Evolutionary conservation across 2,329 filamentous ascomycete species (phyloP).

Genomic region (Calonectria fujianensis): DNA sequence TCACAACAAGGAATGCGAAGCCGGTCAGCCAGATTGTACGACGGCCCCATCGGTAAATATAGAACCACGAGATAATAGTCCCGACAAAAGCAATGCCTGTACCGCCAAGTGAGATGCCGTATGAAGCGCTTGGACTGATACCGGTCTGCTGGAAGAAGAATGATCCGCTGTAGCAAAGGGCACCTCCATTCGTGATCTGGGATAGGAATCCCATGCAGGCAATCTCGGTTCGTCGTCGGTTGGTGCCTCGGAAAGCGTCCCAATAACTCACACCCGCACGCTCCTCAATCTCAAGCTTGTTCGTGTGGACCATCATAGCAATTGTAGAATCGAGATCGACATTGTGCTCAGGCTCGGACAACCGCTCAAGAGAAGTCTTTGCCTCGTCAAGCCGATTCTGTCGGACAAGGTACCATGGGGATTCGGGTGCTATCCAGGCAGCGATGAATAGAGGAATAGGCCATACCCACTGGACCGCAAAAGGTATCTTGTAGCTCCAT

Average conservation of each 20-base stretch:
- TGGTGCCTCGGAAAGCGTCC: conserved; percentile 69
- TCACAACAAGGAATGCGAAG: conserved; percentile 59
- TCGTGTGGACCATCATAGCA: conserved; percentile 66
- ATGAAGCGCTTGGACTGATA: conserved; percentile 60
- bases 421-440: conserved; percentile 60
- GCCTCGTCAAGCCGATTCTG: conserved; percentile 58
- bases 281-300: conserved; percentile 66
- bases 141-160: conserved; percentile 70
- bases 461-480: conserved; percentile 65
- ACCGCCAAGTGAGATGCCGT: conserved; percentile 65
- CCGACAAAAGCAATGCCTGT: conserved; percentile 66
- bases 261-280: conserved; percentile 62
- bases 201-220: conserved; percentile 64
- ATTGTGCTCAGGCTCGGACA: conserved; percentile 58
- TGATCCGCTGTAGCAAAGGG: conserved; percentile 64
- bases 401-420: conserved; percentile 62
- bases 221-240: conserved; percentile 68
- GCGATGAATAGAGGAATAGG: conserved; percentile 59
- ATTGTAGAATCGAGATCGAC: conserved; percentile 62
- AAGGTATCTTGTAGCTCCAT: conserved; percentile 64
- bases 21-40: conserved; percentile 65
- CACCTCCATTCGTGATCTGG: conserved; percentile 65
- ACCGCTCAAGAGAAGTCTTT: conserved; percentile 56
- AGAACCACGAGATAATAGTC: conserved; percentile 65
- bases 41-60: conserved; percentile 65